Conservation (phyloP, 1,139 yeast species). For the Saccharomyces hybrid region DNA sequence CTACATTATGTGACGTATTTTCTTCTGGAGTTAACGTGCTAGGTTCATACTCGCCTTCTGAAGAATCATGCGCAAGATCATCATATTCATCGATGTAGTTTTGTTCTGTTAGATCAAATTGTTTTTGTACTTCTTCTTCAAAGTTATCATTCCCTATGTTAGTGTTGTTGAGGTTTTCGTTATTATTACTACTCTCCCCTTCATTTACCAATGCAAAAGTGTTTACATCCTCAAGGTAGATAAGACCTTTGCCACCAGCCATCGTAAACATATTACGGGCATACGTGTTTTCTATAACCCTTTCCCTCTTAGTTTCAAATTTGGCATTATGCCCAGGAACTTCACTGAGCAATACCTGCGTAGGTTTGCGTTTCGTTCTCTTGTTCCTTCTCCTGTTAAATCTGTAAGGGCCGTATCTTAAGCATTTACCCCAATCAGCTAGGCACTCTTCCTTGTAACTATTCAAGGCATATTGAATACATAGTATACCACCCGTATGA, state of each 20-base stretch:
- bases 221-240: conserved; percentile 23
- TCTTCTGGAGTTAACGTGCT: not conserved
- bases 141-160: not conserved
- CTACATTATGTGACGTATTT: not conserved
- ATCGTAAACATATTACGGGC: conserved; percentile 19
- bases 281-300: conserved; percentile 17
- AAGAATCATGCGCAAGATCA: not conserved
- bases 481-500: conserved; percentile 20
- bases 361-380: conserved; percentile 18
- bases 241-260: conserved; percentile 13
- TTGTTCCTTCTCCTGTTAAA: conserved; percentile 15
- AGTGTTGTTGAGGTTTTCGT: not conserved
- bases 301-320: conserved; percentile 16
- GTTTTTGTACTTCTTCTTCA: not conserved
- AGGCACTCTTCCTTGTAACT: conserved; percentile 19
- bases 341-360: conserved; percentile 14
- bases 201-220: conserved; percentile 4
- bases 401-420: conserved; percentile 15
- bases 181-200: conserved; percentile 1
- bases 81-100: not conserved
- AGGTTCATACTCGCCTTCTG: not conserved
- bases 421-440: conserved; percentile 25
- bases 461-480: conserved; percentile 15
- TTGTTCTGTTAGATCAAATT: conserved; percentile 6
- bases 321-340: conserved; percentile 12